These are phyloP conservation scores for Irpex sp. DNA, from an alignment of 1,284 basidiomycete genomes.

Conservation along the genomic window DNA sequence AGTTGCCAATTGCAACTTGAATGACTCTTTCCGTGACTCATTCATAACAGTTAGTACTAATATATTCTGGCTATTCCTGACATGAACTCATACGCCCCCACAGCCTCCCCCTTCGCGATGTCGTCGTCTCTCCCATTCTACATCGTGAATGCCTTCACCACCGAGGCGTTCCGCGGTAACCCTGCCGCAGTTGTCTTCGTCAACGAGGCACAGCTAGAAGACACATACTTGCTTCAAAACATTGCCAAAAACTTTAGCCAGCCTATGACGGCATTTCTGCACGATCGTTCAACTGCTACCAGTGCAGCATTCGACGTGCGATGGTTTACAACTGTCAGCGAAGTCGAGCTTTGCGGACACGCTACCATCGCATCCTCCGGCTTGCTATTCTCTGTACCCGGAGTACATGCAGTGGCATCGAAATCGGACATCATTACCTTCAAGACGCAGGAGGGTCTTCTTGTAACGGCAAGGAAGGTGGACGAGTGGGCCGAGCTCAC, in stretches of 20 bases:
- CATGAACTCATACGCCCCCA: neutral
- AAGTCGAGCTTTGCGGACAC: conserved; percentile 46
- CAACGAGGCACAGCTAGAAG: conserved; percentile 19
- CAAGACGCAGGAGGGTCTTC: neutral
- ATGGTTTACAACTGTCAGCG: conserved; percentile 34
- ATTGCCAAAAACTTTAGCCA: conserved; percentile 45
- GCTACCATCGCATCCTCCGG: conserved; percentile 44
- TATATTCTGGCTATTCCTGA: neutral
- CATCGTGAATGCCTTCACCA: conserved; percentile 48
- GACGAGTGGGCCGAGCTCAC: conserved; percentile 38
- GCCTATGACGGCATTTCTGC: conserved; percentile 42
- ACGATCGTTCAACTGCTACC: conserved; percentile 12
- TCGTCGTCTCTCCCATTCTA: conserved; percentile 19
- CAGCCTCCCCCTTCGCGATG: neutral
- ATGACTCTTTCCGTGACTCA: too few relatives aligned
- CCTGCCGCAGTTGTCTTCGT: conserved; percentile 48
- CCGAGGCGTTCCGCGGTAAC: conserved; percentile 42
- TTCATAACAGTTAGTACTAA: neutral
- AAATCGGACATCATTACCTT: neutral
- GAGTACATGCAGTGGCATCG: neutral
- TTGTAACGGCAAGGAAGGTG: conserved; percentile 26
- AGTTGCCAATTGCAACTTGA: too few relatives aligned
- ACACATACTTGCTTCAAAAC: conserved; percentile 22
- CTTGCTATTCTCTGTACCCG: conserved; percentile 33
- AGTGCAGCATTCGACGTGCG: conserved; percentile 31